Evolutionary conservation across 1,284 basidiomycete species (phyloP).

Genomic region (Moniliophthora roreri): DNA sequence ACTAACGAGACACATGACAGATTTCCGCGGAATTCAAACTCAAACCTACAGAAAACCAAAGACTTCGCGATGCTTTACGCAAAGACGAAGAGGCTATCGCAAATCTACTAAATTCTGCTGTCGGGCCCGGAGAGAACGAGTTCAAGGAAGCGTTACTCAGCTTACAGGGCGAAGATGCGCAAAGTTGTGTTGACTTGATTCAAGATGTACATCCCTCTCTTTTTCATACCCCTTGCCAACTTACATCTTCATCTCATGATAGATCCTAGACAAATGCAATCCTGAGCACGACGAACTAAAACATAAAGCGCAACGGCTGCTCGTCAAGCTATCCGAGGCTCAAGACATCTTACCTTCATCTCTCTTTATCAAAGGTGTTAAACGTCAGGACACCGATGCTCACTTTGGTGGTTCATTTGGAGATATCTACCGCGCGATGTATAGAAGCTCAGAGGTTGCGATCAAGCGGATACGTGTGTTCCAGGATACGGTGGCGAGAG

Average conservation of each 20-base stretch:
- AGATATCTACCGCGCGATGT: slow-evolving; percentile 18
- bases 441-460: slow-evolving; percentile 16
- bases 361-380: slow-evolving; percentile 19
- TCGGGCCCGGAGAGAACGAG: slow-evolving; percentile 6
- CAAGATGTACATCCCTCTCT: slow-evolving; percentile 16
- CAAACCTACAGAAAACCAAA: slow-evolving; percentile 12
- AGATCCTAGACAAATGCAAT: slow-evolving; percentile 8
- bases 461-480: slow-evolving; percentile 22
- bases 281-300: slow-evolving; percentile 7
- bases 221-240: too few species aligned
- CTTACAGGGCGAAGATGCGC: slow-evolving; percentile 20
- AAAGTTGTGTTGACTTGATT: slow-evolving; percentile 20
- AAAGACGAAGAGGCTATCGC: slow-evolving; percentile 21
- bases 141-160: slow-evolving; percentile 15
- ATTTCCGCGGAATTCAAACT: slow-evolving; percentile 17
- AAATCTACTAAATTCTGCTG: slow-evolving; percentile 10
- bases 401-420: slow-evolving; percentile 18
- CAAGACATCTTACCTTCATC: slow-evolving; percentile 18
- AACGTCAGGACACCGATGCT: slow-evolving; percentile 10
- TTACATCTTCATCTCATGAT: background rate
- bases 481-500: slow-evolving; percentile 4
- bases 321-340: slow-evolving; percentile 20
- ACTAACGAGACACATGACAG: slow-evolving; percentile 2
- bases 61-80: slow-evolving; percentile 18
- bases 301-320: slow-evolving; percentile 20